Percentiles rank a stretch among this genome's conserved stretches.
Evolutionary conservation across 768 basidiomycete species (phyloP).

Genomic region (Hygrophorus pudorinus): DNA sequence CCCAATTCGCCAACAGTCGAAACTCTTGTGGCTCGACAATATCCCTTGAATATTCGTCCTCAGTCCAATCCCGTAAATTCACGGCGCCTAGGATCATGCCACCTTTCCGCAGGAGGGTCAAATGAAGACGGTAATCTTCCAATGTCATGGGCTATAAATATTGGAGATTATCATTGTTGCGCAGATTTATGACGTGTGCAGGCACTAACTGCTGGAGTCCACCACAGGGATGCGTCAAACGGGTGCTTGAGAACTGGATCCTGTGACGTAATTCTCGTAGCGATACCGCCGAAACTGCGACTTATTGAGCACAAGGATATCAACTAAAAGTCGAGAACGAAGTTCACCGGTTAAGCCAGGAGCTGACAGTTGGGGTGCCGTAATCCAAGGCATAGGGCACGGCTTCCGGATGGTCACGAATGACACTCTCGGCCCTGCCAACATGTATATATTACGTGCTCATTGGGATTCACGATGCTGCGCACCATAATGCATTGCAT

Average conservation of each 20-base stretch:
- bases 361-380: background rate
- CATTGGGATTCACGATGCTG: background rate
- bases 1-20: background rate
- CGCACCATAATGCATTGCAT: background rate
- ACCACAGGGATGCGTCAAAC: background rate
- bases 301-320: background rate
- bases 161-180: background rate
- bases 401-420: background rate
- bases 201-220: constrained; percentile 1
- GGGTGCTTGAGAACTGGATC: background rate
- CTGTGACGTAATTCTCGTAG: background rate
- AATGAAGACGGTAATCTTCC: background rate
- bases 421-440: background rate
- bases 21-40: background rate
- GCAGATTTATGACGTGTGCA: background rate
- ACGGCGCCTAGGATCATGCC: background rate
- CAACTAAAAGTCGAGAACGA: background rate
- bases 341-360: background rate
- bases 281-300: background rate
- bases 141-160: background rate
- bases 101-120: background rate
- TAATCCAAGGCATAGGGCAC: background rate
- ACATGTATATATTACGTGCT: background rate
- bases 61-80: background rate
- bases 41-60: background rate